These are phyloP conservation scores for Eimeria maxima DNA, from an alignment of 169 alveolate genomes.

Conservation along the genomic window DNA sequence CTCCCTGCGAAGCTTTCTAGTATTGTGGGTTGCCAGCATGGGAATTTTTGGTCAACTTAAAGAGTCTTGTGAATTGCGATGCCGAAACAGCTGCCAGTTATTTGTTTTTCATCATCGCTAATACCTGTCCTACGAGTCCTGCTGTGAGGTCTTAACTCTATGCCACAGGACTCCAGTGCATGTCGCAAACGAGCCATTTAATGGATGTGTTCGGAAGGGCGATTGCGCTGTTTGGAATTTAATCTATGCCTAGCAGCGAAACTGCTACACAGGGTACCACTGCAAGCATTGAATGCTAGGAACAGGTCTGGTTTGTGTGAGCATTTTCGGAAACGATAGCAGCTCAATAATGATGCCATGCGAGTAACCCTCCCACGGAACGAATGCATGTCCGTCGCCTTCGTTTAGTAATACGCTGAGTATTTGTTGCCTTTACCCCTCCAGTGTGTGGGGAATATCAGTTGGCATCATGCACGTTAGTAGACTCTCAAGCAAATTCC, in stretches of 20 bases:
- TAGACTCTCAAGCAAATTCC: not conserved
- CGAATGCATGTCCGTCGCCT: not conserved
- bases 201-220: too few species aligned
- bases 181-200: too few species aligned
- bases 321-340: not conserved
- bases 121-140: not conserved
- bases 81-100: not conserved
- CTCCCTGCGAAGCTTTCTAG: not conserved
- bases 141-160: not conserved
- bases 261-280: too few species aligned
- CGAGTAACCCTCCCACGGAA: not conserved
- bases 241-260: too few species aligned
- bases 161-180: not conserved
- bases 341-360: not conserved
- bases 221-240: too few species aligned
- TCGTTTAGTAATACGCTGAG: too few species aligned
- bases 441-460: not conserved
- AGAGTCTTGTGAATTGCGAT: not conserved
- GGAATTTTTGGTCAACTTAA: not conserved
- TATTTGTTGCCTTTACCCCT: not conserved
- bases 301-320: not conserved
- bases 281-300: not conserved
- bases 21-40: constrained; percentile 1
- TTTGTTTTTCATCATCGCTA: not conserved
- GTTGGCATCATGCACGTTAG: not conserved